These are phyloP conservation scores for Talaromyces sp. DNA, from an alignment of 2,329 filamentous ascomycete genomes.

Conservation along the genomic window DNA sequence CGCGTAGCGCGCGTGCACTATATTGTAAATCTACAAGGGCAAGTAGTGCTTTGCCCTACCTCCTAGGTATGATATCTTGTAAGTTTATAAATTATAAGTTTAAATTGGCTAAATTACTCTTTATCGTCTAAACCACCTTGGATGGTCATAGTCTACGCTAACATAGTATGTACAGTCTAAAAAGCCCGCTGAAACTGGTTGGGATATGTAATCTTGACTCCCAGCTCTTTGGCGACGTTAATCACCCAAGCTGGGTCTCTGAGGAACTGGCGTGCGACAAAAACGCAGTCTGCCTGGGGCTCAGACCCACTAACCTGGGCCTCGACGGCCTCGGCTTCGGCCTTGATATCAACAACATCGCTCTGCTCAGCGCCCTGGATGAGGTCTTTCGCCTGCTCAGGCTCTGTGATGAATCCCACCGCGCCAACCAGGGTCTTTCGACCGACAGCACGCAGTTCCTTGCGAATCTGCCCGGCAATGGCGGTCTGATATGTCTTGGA, in stretches of 20 bases:
- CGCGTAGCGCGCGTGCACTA: too few species aligned
- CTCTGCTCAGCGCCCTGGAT: not conserved
- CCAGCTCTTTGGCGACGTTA: slow-evolving; percentile 45
- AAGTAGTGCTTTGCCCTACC: too few species aligned
- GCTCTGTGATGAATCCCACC: slow-evolving; percentile 51
- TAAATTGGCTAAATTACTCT: not conserved
- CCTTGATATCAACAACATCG: slow-evolving; percentile 31
- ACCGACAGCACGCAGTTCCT: slow-evolving; percentile 30
- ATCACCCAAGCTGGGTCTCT: slow-evolving; percentile 53
- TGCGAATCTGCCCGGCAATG: slow-evolving; percentile 40
- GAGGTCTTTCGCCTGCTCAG: slow-evolving; percentile 27
- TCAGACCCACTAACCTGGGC: slow-evolving; percentile 21
- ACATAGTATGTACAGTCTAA: not conserved
- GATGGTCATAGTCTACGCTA: not conserved
- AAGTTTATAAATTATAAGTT: too few species aligned
- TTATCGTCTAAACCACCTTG: not conserved
- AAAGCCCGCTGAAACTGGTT: slow-evolving; percentile 39
- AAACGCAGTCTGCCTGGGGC: slow-evolving; percentile 42
- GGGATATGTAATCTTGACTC: slow-evolving; percentile 45
- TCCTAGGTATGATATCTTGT: too few species aligned
- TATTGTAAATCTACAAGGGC: too few species aligned
- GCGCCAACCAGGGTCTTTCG: slow-evolving; percentile 46
- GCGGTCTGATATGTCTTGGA: slow-evolving; percentile 33
- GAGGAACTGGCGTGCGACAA: slow-evolving; percentile 53
- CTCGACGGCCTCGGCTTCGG: slow-evolving; percentile 21